Evolutionary conservation across 2,329 filamentous ascomycete species (phyloP), one percentile per base, ranked within the genome.

Genomic region (Cyphellophora europaea): DNA sequence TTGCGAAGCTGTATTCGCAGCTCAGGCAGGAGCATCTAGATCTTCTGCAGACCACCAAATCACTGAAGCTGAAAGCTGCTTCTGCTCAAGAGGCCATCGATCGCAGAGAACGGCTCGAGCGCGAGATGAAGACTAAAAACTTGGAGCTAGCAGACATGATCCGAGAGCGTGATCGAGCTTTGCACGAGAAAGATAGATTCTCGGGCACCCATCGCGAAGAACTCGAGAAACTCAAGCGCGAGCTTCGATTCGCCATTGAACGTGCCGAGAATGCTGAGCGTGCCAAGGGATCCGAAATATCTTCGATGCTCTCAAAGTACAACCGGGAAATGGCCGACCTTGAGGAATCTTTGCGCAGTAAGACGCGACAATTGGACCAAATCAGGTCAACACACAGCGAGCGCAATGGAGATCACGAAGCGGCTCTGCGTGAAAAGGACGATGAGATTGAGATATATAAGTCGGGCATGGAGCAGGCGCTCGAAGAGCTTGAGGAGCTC

Each of bases 131-230:
- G 74, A 95, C 89, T 18, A 98, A 98, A 74, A 98, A 98, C 55
- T 68, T 98, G n/a, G 91, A 98, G 59, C 65, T 98, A 42, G 91
- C 91, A 19, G 87, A 96, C 57, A 96, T 98, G 91, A 98, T 98
- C 46, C 77, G 91, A 28, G 91, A 98, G 65, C 75, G 91, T 49
- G 91, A 98, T 54, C 78, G 91, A 45, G 91, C 91, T 18, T 63
- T 95, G 34, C 86, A 96, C 53, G 91, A 98, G 44, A 86, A 88
- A 57, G 91, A 98, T 55, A 77, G 91, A 36, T 65, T 81, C n/a
- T 76, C 70, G 33, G 91, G 91, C 32, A 82, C 78, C 35, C 88
- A 88, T 60, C 88, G 85, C 53, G 91, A 98, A 38, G 91, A 98
- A 56, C 53, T 94, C 8, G 91, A 98, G 63, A 95, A 93, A 65